phyloP scores from a whole-genome alignment of 2,329 filamentous ascomycete species.

The Bertia moriformis region DNA sequence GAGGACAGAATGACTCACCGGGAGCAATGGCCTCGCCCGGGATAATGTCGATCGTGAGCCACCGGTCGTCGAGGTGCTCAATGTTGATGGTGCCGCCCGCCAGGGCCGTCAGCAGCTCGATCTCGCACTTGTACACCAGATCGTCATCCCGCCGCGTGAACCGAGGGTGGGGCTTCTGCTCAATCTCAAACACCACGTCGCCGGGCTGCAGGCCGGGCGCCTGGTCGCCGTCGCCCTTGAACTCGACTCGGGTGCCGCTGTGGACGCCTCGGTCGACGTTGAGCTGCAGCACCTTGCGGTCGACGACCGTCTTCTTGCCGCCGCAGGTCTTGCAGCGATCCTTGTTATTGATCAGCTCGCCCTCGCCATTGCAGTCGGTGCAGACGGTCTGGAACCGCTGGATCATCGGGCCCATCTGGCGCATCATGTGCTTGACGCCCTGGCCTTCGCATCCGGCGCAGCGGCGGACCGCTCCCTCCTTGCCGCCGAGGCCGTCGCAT shows the following conservation, averaged over 20 bases:
- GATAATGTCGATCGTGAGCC: conserved; percentile 83
- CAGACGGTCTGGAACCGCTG: conserved; percentile 99
- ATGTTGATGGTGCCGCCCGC: conserved; percentile 83
- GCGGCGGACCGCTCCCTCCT: conserved; percentile 92
- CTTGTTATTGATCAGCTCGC: conserved; percentile 90
- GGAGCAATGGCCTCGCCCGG: conserved; percentile 89
- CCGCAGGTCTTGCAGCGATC: conserved; percentile 93
- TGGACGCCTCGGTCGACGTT: conserved; percentile 91
- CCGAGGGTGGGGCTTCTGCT: conserved; percentile 92
- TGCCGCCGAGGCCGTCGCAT: conserved; percentile 86
- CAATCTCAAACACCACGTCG: conserved; percentile 96
- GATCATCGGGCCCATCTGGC: conserved; percentile 99
- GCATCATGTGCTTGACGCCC: conserved; percentile 99
- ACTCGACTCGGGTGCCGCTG: conserved; percentile 90
- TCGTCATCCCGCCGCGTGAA: conserved; percentile 96
- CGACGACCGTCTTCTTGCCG: conserved; percentile 95
- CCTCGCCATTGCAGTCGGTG: conserved; percentile 93
- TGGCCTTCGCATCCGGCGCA: conserved; percentile 82
- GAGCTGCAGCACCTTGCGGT: conserved; percentile 95
- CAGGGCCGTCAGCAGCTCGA: conserved; percentile 87
- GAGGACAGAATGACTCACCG: conserved; percentile 41
- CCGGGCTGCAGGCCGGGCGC: conserved; percentile 83
- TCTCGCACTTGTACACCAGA: conserved; percentile 85
- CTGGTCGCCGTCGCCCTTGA: conserved; percentile 92
- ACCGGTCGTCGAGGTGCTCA: conserved; percentile 93